These are phyloP conservation scores for Allantophomopsis cytisporea DNA, from an alignment of 2,329 filamentous ascomycete genomes.

Conservation along the genomic window DNA sequence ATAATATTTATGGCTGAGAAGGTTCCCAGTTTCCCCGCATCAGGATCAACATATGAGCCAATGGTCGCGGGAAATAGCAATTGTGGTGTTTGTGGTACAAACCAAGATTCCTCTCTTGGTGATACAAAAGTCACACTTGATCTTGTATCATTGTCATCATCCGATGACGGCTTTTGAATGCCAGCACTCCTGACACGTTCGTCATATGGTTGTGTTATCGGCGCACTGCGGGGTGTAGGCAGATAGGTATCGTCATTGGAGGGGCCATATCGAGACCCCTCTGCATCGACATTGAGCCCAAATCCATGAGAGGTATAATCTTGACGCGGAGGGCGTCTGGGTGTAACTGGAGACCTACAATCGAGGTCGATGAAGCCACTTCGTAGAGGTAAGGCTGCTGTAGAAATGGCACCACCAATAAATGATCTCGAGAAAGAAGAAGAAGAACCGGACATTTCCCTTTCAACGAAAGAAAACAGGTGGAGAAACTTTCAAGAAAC, in stretches of 20 bases:
- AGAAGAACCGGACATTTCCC: not conserved
- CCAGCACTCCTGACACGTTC: not conserved
- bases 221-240: slow-evolving; percentile 8
- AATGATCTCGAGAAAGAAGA: slow-evolving; percentile 4
- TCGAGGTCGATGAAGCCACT: slow-evolving; percentile 14
- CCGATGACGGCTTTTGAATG: slow-evolving; percentile 1
- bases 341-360: not conserved
- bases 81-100: slow-evolving; percentile 8
- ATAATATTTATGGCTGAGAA: slow-evolving; percentile 23
- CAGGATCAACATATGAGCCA: slow-evolving; percentile 12
- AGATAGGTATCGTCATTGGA: slow-evolving; percentile 12
- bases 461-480: too few species aligned
- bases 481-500: too few species aligned
- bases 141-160: slow-evolving; percentile 4
- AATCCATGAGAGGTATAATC: too few species aligned
- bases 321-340: not conserved
- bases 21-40: slow-evolving; percentile 20
- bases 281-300: slow-evolving; percentile 5
- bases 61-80: slow-evolving; percentile 4
- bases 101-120: slow-evolving; percentile 6
- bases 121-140: slow-evolving; percentile 8
- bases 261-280: slow-evolving; percentile 3
- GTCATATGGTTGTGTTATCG: slow-evolving; percentile 1
- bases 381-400: slow-evolving; percentile 16
- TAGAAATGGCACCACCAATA: slow-evolving; percentile 11